A percentile compares a stretch with the other conserved stretches of the same genome.
Conservation (phyloP, 2,329 filamentous ascomycete species). For the Immersiporthe knoxdaviesiana region DNA sequence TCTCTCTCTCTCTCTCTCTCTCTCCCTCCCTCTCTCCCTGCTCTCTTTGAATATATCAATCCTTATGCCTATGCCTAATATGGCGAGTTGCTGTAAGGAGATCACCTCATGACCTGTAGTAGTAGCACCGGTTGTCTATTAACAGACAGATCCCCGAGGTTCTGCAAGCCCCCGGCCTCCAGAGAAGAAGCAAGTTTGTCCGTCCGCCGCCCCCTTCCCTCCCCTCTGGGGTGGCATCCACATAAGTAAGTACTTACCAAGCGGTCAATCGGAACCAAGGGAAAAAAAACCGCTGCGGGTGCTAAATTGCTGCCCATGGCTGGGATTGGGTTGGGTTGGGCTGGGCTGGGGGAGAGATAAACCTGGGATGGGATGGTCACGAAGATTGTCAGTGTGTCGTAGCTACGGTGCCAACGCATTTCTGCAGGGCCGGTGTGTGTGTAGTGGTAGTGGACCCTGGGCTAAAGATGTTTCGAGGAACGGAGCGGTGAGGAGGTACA, state of each 20-base stretch:
- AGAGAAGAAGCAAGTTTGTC: constrained; percentile 22
- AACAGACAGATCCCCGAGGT: constrained; percentile 14
- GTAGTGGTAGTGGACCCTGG: constrained; percentile 28
- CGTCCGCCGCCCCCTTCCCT: no score
- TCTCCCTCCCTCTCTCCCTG: no score
- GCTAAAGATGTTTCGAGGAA: background rate
- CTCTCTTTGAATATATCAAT: background rate
- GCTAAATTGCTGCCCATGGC: constrained; percentile 2
- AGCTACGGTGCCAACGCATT: constrained; percentile 30
- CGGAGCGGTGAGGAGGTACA: constrained; percentile 27
- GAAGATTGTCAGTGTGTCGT: constrained; percentile 24
- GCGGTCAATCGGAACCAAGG: constrained; percentile 7
- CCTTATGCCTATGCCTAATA: background rate
- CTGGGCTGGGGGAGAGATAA: background rate
- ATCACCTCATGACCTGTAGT: constrained; percentile 13
- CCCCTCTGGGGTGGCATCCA: constrained; percentile 20
- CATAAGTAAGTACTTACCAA: no score
- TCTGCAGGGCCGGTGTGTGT: constrained; percentile 27
- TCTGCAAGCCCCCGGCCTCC: background rate
- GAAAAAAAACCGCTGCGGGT: constrained; percentile 8
- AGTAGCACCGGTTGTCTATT: constrained; percentile 5
- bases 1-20: no score
- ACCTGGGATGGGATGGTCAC: constrained; percentile 11
- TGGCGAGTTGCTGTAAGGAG: constrained; percentile 5
- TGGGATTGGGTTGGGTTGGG: background rate